Base-by-base conservation (phyloP, 2,329 filamentous ascomycete genomes). In the Trichoderma semiorbis region DNA sequence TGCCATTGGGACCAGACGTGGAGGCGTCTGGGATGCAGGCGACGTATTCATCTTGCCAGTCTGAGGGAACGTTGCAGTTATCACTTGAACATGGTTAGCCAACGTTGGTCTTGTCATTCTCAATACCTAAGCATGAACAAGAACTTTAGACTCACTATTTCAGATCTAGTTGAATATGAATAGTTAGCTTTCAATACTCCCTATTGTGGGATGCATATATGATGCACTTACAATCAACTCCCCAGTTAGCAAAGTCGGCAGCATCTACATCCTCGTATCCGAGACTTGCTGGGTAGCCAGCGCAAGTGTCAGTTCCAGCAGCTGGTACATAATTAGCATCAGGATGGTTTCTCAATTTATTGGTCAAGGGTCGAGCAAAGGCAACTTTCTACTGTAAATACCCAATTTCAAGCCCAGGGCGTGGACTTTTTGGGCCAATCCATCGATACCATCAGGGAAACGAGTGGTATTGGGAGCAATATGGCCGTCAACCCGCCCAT, bases 221-320 rank as follows among this genome's bases (percentile, higher is more conserved):
- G 14, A 10, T 32, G 14, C 50, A 78, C 82, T 78, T 71, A 83
- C 81, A 90, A 75, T 89, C 88, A 70, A 90, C 83, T 3, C 85
- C 87, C 88, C 88, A 90, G 21, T 83, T 81, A 1, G 86, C 85
- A 76, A 87, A 90, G 0, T 86, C 85, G 55, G 84, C 78, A 1
- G 89, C 89, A 77, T 91, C 90, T 18, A 87, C 78, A 2, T 82
- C 78, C 74, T 92, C 89, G 74, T 86, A 84, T 1, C 86, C 88
- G 11, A 89, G 76, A 67, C 85, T 87, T 0, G 85, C 89, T 14
- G 87, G 73, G 58, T 76, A 77, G 0, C 75, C 75, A 28, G 73
- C 75, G 34, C 76, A 77, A 6, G 75, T 77, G 5, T 16, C 21
- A 5, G 71, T 74, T 5, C 75, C 74, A 43, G 74, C 73, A 69